Evolutionary conservation across 2,329 filamentous ascomycete genomes (phyloP).

Genomic region (Fusarium keratoplasticum): DNA sequence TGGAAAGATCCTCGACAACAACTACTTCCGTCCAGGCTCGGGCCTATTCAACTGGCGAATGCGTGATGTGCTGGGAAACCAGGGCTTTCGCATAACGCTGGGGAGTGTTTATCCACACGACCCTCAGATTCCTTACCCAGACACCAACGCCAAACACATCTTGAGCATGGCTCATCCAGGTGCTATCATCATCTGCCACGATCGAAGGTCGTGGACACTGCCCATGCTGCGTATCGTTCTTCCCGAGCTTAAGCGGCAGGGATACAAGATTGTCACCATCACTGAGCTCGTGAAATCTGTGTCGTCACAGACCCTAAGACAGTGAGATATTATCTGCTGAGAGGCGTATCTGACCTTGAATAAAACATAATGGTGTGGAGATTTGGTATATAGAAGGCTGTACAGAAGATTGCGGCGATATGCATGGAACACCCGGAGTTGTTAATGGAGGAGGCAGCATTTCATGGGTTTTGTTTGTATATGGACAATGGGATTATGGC

Average conservation of each 20-base stretch:
- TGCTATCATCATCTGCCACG: conserved; percentile 87
- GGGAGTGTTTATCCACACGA: conserved; percentile 92
- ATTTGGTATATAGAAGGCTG: background rate
- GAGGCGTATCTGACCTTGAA: background rate
- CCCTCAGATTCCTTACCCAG: conserved; percentile 79
- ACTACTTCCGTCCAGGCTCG: conserved; percentile 85
- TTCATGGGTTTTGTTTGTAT: background rate
- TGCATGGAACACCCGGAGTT: background rate
- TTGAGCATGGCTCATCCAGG: conserved; percentile 83
- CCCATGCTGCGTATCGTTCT: conserved; percentile 82
- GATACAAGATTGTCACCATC: conserved; percentile 79
- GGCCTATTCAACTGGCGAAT: conserved; percentile 84
- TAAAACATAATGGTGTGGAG: background rate
- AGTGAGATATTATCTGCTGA: conserved; percentile 12
- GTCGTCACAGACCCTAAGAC: conserved; percentile 42
- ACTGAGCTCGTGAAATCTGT: conserved; percentile 69
- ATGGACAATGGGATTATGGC: background rate
- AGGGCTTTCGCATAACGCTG: conserved; percentile 80
- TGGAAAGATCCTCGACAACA: conserved; percentile 59
- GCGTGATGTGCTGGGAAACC: conserved; percentile 66
- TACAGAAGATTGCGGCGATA: background rate
- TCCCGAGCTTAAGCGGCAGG: conserved; percentile 75
- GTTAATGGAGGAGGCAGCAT: background rate
- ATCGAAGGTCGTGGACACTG: conserved; percentile 83
- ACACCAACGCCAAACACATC: conserved; percentile 81